phyloP scores from a whole-genome alignment of 441 rosid genomes.

The Pelargonium cotyledonis region DNA sequence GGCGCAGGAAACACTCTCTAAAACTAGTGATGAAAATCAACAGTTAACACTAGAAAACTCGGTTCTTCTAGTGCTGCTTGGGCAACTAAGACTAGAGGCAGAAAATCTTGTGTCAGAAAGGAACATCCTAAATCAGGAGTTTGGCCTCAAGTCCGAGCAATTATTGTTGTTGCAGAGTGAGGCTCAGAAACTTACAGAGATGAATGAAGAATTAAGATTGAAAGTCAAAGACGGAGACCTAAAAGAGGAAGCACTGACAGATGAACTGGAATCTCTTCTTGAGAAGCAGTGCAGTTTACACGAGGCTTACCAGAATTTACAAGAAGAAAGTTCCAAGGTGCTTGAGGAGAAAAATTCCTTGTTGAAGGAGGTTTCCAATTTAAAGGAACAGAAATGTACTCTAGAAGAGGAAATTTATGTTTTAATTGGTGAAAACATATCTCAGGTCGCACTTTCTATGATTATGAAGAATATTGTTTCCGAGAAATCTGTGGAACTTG shows the following conservation, averaged over 20 bases:
- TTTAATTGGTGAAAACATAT: conserved; percentile 41
- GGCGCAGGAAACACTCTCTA: conserved; percentile 43
- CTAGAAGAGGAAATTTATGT: conserved; percentile 56
- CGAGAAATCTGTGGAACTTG: conserved; percentile 39
- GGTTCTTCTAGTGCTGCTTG: conserved; percentile 53
- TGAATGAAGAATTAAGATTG: conserved; percentile 46
- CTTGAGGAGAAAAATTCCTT: conserved; percentile 45
- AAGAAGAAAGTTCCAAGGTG: conserved; percentile 43
- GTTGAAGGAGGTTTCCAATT: conserved; percentile 32
- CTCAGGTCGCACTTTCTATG: conserved; percentile 46
- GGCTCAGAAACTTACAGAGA: conserved; percentile 32
- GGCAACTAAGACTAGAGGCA: conserved; percentile 55
- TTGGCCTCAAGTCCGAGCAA: conserved; percentile 39
- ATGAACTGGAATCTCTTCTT: conserved; percentile 43
- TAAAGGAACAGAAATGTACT: conserved; percentile 39
- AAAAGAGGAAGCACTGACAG: conserved; percentile 50
- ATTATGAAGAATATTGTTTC: conserved; percentile 41
- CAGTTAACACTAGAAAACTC: conserved; percentile 44
- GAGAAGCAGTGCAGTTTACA: conserved; percentile 39
- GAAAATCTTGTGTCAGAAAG: conserved; percentile 44
- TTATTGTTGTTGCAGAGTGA: conserved; percentile 38
- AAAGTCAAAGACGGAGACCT: conserved; percentile 41
- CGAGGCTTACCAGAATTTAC: conserved; percentile 37
- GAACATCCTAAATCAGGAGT: conserved; percentile 40
- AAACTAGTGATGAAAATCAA: conserved; percentile 53